Evolutionary conservation across 225 moss, liverwort and hornwort species (phyloP), one percentile per base, ranked within the genome.

Genomic region (Pseudisothecium myosuroides): DNA sequence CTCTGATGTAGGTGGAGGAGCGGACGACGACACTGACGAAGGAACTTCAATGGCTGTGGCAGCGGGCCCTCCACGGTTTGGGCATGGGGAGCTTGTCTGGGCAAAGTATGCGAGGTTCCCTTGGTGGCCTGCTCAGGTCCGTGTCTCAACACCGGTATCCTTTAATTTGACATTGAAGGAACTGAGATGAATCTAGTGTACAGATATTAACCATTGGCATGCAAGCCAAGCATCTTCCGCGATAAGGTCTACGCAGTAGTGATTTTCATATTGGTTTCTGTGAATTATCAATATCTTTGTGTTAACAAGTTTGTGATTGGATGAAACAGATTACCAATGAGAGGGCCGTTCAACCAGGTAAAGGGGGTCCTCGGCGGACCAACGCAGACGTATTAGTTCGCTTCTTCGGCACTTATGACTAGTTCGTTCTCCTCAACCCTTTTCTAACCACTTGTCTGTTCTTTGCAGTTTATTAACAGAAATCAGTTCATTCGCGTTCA

Each of bases 371-470:
- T 89, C 95, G 94, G 87, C 92, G 92, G 88, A 91, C 93, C 77
- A 94, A 93, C 84, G 92, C 96, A 73, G 97, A 99, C 94, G 88
- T 99, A 83, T 92, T 97, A 93, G 98, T 99, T 88, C 98, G 96
- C 95, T 99, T 99, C 95, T 99, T 97, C 95, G 98, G 97, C 93
- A 99, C 98, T 83, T 96, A 99, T 94, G 97, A 99, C 95, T 97
- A 95, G 98, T 99, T 92, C 83, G 98, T 96, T 91, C 90, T 86
- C 91, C 79, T 43, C 39, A 77, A 94, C 86, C 90, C 92, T 83
- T 78, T 65, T 79, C 76, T n/a, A 69, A 88, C 29, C 18, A 49
- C 43, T 80, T 52, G 16, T 82, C 52, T 87, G 34, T 47, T 43
- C 29, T 73, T 87, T 76, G 82, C 73, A 59, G 67, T 84, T 81